These are phyloP conservation scores for Geotrichum carabidarum DNA, from an alignment of 1,139 yeast species.

Conservation along the genomic window DNA sequence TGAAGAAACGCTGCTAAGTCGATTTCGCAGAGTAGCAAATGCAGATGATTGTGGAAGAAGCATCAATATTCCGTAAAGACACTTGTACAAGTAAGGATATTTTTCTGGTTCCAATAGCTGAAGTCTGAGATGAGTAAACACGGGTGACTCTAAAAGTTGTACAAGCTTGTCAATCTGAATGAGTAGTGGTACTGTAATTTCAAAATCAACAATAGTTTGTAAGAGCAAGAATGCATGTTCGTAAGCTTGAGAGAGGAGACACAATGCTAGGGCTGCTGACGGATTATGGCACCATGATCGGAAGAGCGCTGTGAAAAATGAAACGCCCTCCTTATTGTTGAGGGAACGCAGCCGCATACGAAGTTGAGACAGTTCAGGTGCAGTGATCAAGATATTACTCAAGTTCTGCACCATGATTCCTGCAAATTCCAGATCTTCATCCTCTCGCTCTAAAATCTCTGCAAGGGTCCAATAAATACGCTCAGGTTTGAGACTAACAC, in stretches of 20 bases:
- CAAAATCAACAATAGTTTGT: conserved; percentile 68
- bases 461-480: conserved; percentile 78
- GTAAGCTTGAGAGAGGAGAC: conserved; percentile 83
- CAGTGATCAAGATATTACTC: conserved; percentile 81
- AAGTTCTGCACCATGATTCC: conserved; percentile 80
- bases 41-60: conserved; percentile 94
- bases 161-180: conserved; percentile 77
- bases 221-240: conserved; percentile 80
- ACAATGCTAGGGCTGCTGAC: conserved; percentile 80
- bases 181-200: conserved; percentile 62
- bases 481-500: conserved; percentile 76
- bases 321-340: conserved; percentile 58
- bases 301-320: conserved; percentile 70
- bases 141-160: conserved; percentile 80
- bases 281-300: conserved; percentile 92
- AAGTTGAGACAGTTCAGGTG: conserved; percentile 69
- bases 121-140: conserved; percentile 78
- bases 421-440: conserved; percentile 63
- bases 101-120: conserved; percentile 84
- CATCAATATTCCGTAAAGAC: conserved; percentile 90
- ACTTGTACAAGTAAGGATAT: conserved; percentile 76
- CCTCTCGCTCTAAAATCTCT: conserved; percentile 59
- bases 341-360: conserved; percentile 60
- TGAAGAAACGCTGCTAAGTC: conserved; percentile 56
- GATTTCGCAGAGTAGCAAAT: conserved; percentile 68